Base-by-base conservation (phyloP, 1,139 yeast species). In the Scheffersomyces insectosa region DNA sequence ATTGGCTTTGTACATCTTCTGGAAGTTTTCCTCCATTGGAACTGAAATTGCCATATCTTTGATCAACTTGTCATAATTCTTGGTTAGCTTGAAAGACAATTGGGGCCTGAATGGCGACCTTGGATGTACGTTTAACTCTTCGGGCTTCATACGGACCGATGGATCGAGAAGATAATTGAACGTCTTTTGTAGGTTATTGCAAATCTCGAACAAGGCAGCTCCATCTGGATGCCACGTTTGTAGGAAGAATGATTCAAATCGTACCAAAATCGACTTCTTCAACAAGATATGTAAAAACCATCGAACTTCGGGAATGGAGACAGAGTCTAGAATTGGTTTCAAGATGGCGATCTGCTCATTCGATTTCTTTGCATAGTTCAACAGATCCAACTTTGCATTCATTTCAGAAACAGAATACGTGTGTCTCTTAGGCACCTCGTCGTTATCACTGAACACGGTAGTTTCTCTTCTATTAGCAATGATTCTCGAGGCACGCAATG, bases 191-290 rank as follows among this genome's bases (percentile, higher is more conserved):
- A 91, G 63, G 52, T 82, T 81, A 44, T 83, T 81, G n/a, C 91
- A 86, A 7, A 86, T 80, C 44, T 82, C 80, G 49, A 75, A 80
- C 25, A 88, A 74, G 1, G 75, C 74, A 11, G 75, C 69, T 0
- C 95, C 95, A 59, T 88, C 91, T 0, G 91, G 91, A 57, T 90
- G 96, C 90, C 95, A 89, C 29, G 68, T 57, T n/a, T 64, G 57
- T 37, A 89, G 67, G 45, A 89, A 72, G n/a, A 73, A 66, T 41
- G 76, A 71, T 52, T 88, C 95, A 44, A 83, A 75, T 11, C 81
- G 75, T 2, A 82, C 79, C 27, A 87, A 63, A 12, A 82, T 68
- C 42, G 81, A 73, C 44, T 72, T 72, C 51, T 85, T 83, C 35
- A 91, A 62, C 5, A 90, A 63, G 10, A 87, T 83, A 44, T 85